Evolutionary conservation across 1,284 basidiomycete species (phyloP).

Genomic region (Cutaneotrichosporon cutaneum): DNA sequence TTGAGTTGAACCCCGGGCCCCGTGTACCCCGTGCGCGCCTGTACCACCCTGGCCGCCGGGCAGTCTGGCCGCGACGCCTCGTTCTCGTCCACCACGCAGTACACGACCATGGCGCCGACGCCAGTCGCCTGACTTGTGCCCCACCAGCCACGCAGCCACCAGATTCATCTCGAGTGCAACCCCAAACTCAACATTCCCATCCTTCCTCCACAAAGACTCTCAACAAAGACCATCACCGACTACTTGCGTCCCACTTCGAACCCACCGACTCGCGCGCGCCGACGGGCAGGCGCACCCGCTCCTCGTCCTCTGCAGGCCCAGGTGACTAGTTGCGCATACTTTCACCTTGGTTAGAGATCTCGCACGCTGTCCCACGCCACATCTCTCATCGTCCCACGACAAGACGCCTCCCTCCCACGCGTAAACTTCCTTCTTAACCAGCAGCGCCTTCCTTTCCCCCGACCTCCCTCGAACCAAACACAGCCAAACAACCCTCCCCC

Average conservation of each 20-base stretch:
- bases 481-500: too few relatives aligned
- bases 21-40: background rate
- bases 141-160: background rate
- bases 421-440: background rate
- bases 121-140: background rate
- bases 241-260: background rate
- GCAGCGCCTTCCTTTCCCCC: background rate
- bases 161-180: background rate
- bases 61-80: background rate
- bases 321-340: background rate
- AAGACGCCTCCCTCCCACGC: background rate
- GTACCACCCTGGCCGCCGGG: conserved; percentile 1
- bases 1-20: background rate
- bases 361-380: background rate
- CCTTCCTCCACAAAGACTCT: too few relatives aligned
- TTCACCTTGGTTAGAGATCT: background rate
- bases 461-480: background rate
- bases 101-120: conserved; percentile 4
- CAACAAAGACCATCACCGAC: too few relatives aligned
- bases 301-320: background rate
- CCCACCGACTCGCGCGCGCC: background rate
- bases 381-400: background rate
- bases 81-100: background rate
- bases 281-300: background rate
- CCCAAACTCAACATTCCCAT: too few relatives aligned